Evolutionary conservation across 345 rosid genomes (phyloP).

Genomic region (Corchorus olitorius): DNA sequence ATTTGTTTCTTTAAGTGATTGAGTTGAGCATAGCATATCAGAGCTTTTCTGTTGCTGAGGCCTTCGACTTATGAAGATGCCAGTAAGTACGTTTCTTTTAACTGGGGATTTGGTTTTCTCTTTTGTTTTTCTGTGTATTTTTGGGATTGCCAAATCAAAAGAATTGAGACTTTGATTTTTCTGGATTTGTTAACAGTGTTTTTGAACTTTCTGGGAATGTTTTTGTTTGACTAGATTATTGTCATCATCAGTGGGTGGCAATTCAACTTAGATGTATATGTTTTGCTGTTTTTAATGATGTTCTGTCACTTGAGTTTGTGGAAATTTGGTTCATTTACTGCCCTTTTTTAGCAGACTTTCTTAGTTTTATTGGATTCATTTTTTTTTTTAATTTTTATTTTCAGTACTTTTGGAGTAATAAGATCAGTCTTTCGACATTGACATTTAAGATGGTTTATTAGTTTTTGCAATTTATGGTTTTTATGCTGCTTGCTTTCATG

Average conservation of each 20-base stretch:
- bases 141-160: constrained; percentile 27
- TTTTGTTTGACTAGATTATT: constrained; percentile 3
- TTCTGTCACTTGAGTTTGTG: neutral
- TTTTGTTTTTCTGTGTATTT: neutral
- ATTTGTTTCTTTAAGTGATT: constrained; percentile 5
- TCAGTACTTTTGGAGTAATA: constrained; percentile 18
- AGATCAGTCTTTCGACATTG: constrained; percentile 1
- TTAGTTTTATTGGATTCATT: constrained; percentile 29
- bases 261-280: constrained; percentile 12
- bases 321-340: constrained; percentile 2
- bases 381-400: constrained; percentile 5
- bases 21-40: constrained; percentile 12
- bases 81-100: constrained; percentile 94
- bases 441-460: constrained; percentile 19
- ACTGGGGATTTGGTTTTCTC: constrained; percentile 26
- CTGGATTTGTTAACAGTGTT: neutral
- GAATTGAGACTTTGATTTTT: constrained; percentile 27
- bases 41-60: constrained; percentile 28
- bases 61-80: constrained; percentile 82
- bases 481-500: constrained; percentile 11
- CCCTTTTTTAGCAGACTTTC: constrained; percentile 9
- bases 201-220: constrained; percentile 2
- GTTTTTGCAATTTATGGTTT: constrained; percentile 5
- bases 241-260: constrained; percentile 16
- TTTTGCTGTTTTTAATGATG: neutral